These are phyloP conservation scores for Ilex asprella DNA, from an alignment of 257 asterid genomes.

Conservation along the genomic window DNA sequence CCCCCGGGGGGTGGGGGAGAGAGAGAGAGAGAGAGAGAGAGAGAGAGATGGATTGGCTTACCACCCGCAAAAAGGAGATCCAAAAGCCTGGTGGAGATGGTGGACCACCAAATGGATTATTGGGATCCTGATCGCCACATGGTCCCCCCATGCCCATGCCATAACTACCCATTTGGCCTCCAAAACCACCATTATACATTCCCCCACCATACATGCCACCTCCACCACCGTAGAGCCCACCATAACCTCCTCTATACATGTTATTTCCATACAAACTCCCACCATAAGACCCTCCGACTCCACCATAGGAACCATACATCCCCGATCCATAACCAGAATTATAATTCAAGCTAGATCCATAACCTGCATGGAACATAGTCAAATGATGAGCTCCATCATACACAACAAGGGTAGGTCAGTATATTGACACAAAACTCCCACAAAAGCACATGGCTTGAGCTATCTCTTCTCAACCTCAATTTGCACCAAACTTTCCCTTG, in stretches of 20 bases:
- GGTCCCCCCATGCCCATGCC: constrained; percentile 84
- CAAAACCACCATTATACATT: constrained; percentile 62
- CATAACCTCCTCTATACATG: constrained; percentile 84
- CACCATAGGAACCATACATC: not conserved
- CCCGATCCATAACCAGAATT: not conserved
- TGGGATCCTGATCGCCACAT: constrained; percentile 85
- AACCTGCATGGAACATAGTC: not conserved
- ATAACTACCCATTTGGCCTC: constrained; percentile 64
- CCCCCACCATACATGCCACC: constrained; percentile 59
- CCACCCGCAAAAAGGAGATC: constrained; percentile 94
- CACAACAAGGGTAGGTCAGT: not conserved
- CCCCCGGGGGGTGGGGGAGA: too few species aligned
- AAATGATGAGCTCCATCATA: not conserved
- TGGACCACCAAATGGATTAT: constrained; percentile 85
- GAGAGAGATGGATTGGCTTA: constrained; percentile 21
- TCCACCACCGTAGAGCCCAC: constrained; percentile 65
- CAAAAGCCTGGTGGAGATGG: constrained; percentile 84
- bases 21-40: not conserved
- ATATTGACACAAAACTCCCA: too few species aligned
- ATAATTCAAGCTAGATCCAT: constrained; percentile 3
- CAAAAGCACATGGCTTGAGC: too few species aligned
- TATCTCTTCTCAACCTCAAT: too few species aligned
- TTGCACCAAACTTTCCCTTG: too few species aligned
- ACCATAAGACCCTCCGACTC: constrained; percentile 25
- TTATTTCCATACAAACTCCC: constrained; percentile 77